phyloP scores from a whole-genome alignment of 192 early-diverging fungal genomes.

The Coemansia sp. region DNA sequence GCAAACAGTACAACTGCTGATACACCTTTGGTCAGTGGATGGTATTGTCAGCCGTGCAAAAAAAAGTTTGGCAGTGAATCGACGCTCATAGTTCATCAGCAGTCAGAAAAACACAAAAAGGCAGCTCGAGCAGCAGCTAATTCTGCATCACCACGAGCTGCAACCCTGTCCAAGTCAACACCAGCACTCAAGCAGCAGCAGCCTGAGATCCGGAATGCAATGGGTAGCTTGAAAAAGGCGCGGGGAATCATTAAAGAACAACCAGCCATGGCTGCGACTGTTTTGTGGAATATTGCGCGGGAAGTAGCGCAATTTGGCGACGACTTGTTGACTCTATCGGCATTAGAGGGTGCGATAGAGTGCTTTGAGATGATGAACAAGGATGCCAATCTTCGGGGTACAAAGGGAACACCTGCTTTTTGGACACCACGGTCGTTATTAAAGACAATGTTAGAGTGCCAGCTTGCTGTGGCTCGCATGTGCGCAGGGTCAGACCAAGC shows the following conservation, averaged over 20 bases:
- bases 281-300: slow-evolving; percentile 41
- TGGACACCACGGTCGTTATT: slow-evolving; percentile 32
- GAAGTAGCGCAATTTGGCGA: slow-evolving; percentile 23
- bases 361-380: slow-evolving; percentile 26
- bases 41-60: slow-evolving; percentile 24
- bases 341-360: slow-evolving; percentile 8
- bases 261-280: slow-evolving; percentile 38
- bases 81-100: slow-evolving; percentile 15
- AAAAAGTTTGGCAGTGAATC: slow-evolving; percentile 23
- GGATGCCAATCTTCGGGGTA: slow-evolving; percentile 14
- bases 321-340: not conserved
- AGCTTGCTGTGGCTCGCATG: slow-evolving; percentile 26
- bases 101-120: slow-evolving; percentile 34
- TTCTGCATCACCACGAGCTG: not conserved
- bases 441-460: slow-evolving; percentile 42
- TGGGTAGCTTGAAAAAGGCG: slow-evolving; percentile 24
- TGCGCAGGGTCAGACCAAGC: not conserved
- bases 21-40: not conserved
- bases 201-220: not conserved
- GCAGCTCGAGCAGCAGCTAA: slow-evolving; percentile 5
- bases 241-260: slow-evolving; percentile 18
- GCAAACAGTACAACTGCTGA: not conserved
- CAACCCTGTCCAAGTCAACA: not conserved
- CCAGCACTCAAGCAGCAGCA: not conserved
- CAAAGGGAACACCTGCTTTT: slow-evolving; percentile 15